Evolutionary conservation across 768 basidiomycete genomes (phyloP).

Genomic region (Russula dissimulans): DNA sequence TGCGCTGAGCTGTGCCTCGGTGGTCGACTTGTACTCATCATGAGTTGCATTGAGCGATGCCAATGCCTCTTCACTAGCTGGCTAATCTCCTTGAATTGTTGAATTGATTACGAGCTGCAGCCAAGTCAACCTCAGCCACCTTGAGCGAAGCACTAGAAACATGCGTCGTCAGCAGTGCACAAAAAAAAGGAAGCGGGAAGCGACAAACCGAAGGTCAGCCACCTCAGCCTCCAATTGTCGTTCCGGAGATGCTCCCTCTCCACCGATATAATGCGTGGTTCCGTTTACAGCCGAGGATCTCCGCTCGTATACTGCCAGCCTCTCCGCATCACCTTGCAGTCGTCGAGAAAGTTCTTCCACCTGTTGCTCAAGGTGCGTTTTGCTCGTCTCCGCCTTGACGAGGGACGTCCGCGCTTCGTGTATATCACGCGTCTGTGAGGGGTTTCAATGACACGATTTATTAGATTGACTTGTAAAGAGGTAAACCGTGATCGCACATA

Average conservation of each 20-base stretch:
- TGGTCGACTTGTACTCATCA: constrained; percentile 70
- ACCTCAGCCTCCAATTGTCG: constrained; percentile 79
- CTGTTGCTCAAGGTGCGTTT: constrained; percentile 67
- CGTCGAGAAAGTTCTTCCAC: constrained; percentile 52
- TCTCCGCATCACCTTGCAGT: constrained; percentile 71
- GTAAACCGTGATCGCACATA: constrained; percentile 28
- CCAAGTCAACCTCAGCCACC: constrained; percentile 67
- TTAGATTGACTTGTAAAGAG: neutral
- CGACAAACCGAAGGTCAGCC: constrained; percentile 66
- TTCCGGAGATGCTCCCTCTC: constrained; percentile 50
- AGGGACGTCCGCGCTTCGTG: constrained; percentile 62
- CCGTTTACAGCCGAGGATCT: constrained; percentile 32
- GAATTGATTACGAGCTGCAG: constrained; percentile 61
- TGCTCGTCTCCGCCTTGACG: constrained; percentile 66
- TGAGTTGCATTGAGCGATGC: constrained; percentile 58
- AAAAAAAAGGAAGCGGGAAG: neutral
- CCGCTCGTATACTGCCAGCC: constrained; percentile 79
- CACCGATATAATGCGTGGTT: constrained; percentile 25
- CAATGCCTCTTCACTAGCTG: constrained; percentile 74
- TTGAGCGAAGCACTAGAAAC: constrained; percentile 57
- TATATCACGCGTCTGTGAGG: constrained; percentile 47
- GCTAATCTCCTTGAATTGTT: constrained; percentile 82
- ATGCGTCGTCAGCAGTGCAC: neutral
- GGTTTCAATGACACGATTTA: no score
- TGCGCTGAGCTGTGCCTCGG: constrained; percentile 56